A percentile compares a stretch with the other conserved stretches of the same genome.
These are phyloP conservation scores for Phytophthora meadii DNA, from an alignment of 352 stramenopile genomes.

Conservation along the genomic window DNA sequence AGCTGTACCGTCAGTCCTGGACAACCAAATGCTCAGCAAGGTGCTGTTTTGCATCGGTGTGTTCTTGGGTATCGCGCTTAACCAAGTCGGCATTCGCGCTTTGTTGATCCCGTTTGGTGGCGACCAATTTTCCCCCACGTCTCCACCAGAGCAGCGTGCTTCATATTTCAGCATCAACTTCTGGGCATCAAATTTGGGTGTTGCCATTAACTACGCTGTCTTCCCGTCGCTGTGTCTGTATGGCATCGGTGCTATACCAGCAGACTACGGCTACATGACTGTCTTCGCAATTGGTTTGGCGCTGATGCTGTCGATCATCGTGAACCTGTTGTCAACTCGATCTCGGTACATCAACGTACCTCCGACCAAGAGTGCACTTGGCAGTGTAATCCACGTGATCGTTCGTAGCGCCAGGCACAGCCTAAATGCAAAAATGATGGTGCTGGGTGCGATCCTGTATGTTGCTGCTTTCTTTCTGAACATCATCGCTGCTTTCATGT, in stretches of 20 bases:
- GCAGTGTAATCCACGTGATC: conserved; percentile 47
- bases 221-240: conserved; percentile 79
- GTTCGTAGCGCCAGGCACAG: conserved; percentile 32
- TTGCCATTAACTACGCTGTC: conserved; percentile 72
- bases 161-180: conserved; percentile 45
- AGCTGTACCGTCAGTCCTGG: conserved; percentile 43
- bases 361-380: conserved; percentile 46
- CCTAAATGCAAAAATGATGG: conserved; percentile 38
- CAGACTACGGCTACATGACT: conserved; percentile 40
- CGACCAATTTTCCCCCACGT: conserved; percentile 13
- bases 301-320: conserved; percentile 42
- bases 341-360: conserved; percentile 55
- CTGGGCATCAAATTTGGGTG: conserved; percentile 76
- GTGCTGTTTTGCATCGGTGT: conserved; percentile 63
- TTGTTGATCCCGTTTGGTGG: conserved; percentile 65
- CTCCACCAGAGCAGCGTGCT: conserved; percentile 12
- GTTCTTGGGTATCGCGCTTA: conserved; percentile 55
- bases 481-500: conserved; percentile 56
- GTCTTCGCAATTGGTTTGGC: conserved; percentile 65
- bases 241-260: conserved; percentile 57
- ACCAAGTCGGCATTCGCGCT: conserved; percentile 55
- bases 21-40: conserved; percentile 38
- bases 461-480: conserved; percentile 54
- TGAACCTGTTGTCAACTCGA: conserved; percentile 44
- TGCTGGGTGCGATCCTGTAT: conserved; percentile 41